Conservation (phyloP, 1,284 basidiomycete species). For the Volvariella volvacea region DNA sequence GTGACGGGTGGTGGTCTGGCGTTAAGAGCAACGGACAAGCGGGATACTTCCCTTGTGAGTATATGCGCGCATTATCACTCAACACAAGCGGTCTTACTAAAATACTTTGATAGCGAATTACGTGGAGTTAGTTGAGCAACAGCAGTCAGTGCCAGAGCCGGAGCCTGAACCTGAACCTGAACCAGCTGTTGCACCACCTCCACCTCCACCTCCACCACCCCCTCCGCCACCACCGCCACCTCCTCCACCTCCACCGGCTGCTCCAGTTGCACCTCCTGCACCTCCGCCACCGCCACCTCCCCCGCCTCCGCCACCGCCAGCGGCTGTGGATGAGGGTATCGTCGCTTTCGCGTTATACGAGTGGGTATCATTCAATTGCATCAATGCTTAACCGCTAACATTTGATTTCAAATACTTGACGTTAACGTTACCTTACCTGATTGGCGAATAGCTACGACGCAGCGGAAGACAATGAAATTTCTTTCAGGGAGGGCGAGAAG, state of each 20-base stretch:
- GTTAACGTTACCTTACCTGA: slow-evolving; percentile 5
- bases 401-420: slow-evolving; percentile 1
- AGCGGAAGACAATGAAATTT: slow-evolving; percentile 83
- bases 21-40: slow-evolving; percentile 53
- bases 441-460: slow-evolving; percentile 63
- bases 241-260: slow-evolving; percentile 22
- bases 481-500: slow-evolving; percentile 76
- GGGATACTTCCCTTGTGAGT: slow-evolving; percentile 74
- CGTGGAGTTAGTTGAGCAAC: slow-evolving; percentile 58
- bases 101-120: slow-evolving; percentile 57
- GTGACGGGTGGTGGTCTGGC: slow-evolving; percentile 84
- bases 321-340: slow-evolving; percentile 44
- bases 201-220: slow-evolving; percentile 38
- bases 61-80: slow-evolving; percentile 9
- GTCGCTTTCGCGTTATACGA: slow-evolving; percentile 74
- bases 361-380: no score
- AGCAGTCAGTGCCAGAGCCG: slow-evolving; percentile 25
- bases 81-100: slow-evolving; percentile 1
- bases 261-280: slow-evolving; percentile 32
- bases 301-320: slow-evolving; percentile 14
- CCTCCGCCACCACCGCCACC: slow-evolving; percentile 36
- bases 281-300: slow-evolving; percentile 19
- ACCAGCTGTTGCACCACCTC: slow-evolving; percentile 22
- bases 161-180: slow-evolving; percentile 26
- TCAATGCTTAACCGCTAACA: slow-evolving; percentile 22